These are phyloP conservation scores for Clitoria ternatea DNA, from an alignment of 306 rosid genomes.

Conservation along the genomic window DNA sequence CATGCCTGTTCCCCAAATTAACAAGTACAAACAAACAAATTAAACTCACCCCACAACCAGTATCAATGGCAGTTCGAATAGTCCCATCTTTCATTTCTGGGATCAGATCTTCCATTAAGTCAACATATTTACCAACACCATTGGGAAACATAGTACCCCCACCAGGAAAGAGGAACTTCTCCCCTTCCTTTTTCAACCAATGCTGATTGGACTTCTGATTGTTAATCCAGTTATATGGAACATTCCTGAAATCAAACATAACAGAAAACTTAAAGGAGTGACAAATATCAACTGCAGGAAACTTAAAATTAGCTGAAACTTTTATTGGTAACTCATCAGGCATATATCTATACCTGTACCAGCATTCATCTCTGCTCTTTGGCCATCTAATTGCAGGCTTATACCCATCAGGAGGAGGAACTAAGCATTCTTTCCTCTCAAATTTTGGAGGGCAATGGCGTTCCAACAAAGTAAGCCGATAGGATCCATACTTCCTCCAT, in stretches of 20 bases:
- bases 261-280: background rate
- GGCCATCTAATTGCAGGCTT: constrained; percentile 94
- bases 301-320: background rate
- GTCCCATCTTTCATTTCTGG: constrained; percentile 96
- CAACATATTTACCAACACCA: constrained; percentile 88
- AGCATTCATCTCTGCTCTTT: constrained; percentile 84
- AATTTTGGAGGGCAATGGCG: constrained; percentile 89
- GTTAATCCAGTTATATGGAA: constrained; percentile 96
- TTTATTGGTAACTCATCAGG: background rate
- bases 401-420: constrained; percentile 97
- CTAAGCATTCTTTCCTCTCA: constrained; percentile 86
- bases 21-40: background rate
- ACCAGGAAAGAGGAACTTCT: constrained; percentile 90
- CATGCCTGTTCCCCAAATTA: background rate
- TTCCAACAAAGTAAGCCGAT: constrained; percentile 77
- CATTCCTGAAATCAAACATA: constrained; percentile 63
- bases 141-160: constrained; percentile 98
- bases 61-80: constrained; percentile 90
- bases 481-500: constrained; percentile 80
- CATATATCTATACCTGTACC: constrained; percentile 78
- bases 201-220: constrained; percentile 93
- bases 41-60: constrained; percentile 96
- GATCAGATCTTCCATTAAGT: constrained; percentile 79
- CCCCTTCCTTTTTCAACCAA: constrained; percentile 96
- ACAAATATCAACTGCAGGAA: background rate